phyloP scores from a whole-genome alignment of 352 stramenopile genomes.

The Poterioochromonas sp. region DNA sequence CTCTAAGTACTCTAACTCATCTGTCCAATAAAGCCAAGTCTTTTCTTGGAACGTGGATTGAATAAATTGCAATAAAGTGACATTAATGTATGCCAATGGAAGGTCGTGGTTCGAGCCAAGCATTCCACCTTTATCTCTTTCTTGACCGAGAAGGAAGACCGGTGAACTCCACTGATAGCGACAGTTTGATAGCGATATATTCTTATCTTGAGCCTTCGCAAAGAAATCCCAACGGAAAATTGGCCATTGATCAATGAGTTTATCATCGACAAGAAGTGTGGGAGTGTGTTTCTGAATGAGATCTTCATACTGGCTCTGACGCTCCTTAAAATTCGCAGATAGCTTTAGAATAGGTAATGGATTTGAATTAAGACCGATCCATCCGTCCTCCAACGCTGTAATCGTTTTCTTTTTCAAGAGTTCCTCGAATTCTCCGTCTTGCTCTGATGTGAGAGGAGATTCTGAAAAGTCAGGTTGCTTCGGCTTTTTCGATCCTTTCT shows the following conservation, averaged over 20 bases:
- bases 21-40: slow-evolving; percentile 3
- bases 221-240: background rate
- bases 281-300: background rate
- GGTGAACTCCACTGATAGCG: background rate
- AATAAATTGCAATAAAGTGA: background rate
- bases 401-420: background rate
- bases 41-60: background rate
- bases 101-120: background rate
- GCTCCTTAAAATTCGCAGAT: too few species aligned
- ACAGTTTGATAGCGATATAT: background rate
- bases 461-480: too few species aligned
- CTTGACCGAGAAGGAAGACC: slow-evolving; percentile 2
- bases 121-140: slow-evolving; percentile 20
- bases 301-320: background rate
- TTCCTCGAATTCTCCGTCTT: background rate
- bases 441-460: too few species aligned
- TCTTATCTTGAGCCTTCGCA: background rate
- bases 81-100: background rate
- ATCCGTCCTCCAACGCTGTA: background rate
- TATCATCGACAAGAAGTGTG: background rate
- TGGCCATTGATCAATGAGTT: background rate
- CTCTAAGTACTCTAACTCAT: background rate
- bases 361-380: background rate
- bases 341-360: background rate
- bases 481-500: too few species aligned